Base-by-base conservation (phyloP, 208 protist genomes). In the Trypanosoma vivax region DNA sequence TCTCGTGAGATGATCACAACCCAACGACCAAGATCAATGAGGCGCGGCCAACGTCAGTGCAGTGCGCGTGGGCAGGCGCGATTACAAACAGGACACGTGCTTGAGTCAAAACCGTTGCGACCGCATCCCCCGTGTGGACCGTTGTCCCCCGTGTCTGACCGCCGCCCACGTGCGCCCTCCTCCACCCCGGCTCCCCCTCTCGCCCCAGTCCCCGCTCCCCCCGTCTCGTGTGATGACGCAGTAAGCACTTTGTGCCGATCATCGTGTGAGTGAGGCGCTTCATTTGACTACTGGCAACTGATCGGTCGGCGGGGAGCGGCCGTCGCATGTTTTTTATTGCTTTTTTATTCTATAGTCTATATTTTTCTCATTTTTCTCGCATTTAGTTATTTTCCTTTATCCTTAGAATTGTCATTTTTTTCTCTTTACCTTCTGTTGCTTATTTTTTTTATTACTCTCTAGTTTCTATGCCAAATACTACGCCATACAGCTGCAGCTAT, bases 101-200 rank as follows among this genome's bases (percentile, higher is more conserved):
- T 18, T 51, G 55, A 61, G 55, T 61, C 55, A 52, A 61, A 33
- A 29, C 14, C n/a, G 38, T 23, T 35, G 0, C 2, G 3, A 23
- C 55, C 41, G 45, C 31, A 50, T 38, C 10, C 41, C 19, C 33
- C 28, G 52, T 61, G 55, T 45, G 55, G 55, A 50, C 6, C 13
- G 16, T n/a, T 52, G 55, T 61, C 55, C 55, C 54, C 55, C 55
- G 55, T 61, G 55, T 61, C 55, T 61, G 55, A 61, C 29, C 19
- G 55, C 33, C 27, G 33, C 55, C 30, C 14, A 42, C 53, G 19
- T 24, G 42, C 30, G 3, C 27, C 41, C 39, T 29, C 27, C 25
- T 5, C 45, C 11, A 11, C 40, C 31, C 27, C 18, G 35, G 5
- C 42, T 37, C 47, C 16, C 27, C 38, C n/a, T n/a, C 27, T 52